These are phyloP conservation scores for Penicillium silybi DNA, from an alignment of 495 filamentous ascomycete species.

Conservation along the genomic window DNA sequence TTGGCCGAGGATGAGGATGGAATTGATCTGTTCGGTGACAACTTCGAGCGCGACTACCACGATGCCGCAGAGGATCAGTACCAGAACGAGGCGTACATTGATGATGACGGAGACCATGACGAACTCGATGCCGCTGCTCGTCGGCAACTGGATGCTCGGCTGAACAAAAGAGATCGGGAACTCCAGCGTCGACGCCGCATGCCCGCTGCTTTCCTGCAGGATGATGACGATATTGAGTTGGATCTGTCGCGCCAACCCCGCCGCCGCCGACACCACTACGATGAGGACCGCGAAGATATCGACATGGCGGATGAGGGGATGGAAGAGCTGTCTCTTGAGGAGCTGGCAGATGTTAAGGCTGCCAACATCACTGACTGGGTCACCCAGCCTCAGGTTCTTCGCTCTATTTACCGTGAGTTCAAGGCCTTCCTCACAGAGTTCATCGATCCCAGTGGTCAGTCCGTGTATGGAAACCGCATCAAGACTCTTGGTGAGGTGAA, in stretches of 20 bases:
- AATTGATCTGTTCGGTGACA: conserved; percentile 89
- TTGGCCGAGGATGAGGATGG: conserved; percentile 92
- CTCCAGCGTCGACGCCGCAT: conserved; percentile 68
- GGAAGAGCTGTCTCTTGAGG: conserved; percentile 91
- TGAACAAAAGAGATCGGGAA: conserved; percentile 80
- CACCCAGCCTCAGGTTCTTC: conserved; percentile 80
- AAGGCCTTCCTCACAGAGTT: conserved; percentile 96
- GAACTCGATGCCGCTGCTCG: conserved; percentile 65
- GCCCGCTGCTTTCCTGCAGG: conserved; percentile 79
- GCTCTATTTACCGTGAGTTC: conserved; percentile 93
- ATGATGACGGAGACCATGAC: conserved; percentile 75
- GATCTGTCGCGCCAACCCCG: conserved; percentile 80
- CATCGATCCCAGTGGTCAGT: conserved; percentile 78
- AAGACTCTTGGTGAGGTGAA: conserved; percentile 94
- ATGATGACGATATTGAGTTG: conserved; percentile 80
- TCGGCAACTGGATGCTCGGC: conserved; percentile 75
- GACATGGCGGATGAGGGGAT: conserved; percentile 89
- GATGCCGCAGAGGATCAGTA: conserved; percentile 60
- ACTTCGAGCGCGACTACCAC: conserved; percentile 83
- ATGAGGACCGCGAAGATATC: conserved; percentile 85
- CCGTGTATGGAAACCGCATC: conserved; percentile 91
- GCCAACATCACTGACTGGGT: conserved; percentile 93
- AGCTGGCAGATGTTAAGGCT: conserved; percentile 89
- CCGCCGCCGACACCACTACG: conserved; percentile 77
- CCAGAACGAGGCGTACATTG: conserved; percentile 62